Conservation (phyloP, 2,329 filamentous ascomycete genomes). For the Verticillium zaregamsianum region DNA sequence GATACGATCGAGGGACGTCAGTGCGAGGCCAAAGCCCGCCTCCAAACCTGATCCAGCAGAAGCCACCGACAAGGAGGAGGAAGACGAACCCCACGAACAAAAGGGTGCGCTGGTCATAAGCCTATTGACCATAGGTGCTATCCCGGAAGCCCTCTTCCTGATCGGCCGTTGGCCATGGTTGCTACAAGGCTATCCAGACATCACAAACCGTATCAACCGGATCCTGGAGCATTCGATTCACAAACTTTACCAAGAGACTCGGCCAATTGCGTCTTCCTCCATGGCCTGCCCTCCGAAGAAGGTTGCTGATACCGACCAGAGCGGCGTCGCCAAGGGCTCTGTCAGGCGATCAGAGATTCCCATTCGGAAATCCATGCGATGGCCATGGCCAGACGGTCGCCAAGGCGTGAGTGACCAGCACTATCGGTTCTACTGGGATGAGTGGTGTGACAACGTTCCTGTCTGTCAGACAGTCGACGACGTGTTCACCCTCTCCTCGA, state of each 20-base stretch:
- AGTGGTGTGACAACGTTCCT: conserved; percentile 92
- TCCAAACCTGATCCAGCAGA: conserved; percentile 38
- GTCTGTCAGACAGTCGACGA: conserved; percentile 89
- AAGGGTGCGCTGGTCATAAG: conserved; percentile 83
- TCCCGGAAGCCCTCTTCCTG: conserved; percentile 90
- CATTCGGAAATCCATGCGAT: conserved; percentile 67
- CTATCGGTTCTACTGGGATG: conserved; percentile 95
- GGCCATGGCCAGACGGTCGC: conserved; percentile 78
- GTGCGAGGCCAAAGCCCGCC: conserved; percentile 46
- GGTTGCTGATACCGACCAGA: conserved; percentile 54
- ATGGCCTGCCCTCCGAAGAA: conserved; percentile 39
- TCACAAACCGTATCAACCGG: conserved; percentile 77
- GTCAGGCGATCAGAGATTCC: conserved; percentile 57
- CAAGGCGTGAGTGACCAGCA: conserved; percentile 55
- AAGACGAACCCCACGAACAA: conserved; percentile 67
- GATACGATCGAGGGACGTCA: conserved; percentile 45
- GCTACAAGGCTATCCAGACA: conserved; percentile 75
- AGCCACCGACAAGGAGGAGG: conserved; percentile 37
- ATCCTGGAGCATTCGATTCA: conserved; percentile 78
- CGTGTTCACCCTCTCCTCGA: conserved; percentile 79
- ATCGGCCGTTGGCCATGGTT: conserved; percentile 92
- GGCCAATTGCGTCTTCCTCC: conserved; percentile 25
- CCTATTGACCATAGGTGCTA: conserved; percentile 82
- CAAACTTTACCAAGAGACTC: conserved; percentile 58
- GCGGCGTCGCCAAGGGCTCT: conserved; percentile 63